These are phyloP conservation scores for Dioscorea zingiberensis DNA, from an alignment of 106 monocot species.

Conservation along the genomic window DNA sequence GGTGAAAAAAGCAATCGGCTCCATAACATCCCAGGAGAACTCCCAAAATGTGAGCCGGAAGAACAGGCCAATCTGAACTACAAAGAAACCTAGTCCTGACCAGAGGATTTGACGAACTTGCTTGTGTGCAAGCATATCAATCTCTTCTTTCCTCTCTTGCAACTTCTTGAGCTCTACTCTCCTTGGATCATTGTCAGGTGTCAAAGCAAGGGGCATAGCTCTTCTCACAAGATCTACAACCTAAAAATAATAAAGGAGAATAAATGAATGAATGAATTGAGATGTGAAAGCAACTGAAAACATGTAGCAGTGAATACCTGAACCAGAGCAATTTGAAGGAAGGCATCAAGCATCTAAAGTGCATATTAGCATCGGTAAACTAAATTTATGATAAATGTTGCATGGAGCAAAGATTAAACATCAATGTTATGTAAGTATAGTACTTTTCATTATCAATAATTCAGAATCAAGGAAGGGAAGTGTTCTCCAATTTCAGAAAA, in stretches of 20 bases:
- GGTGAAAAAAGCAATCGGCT: conserved; percentile 81
- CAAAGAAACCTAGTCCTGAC: conserved; percentile 64
- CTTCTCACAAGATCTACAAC: conserved; percentile 78
- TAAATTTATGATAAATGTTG: no score
- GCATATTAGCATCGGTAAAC: no score
- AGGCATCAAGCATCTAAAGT: no score
- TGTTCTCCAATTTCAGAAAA: no score
- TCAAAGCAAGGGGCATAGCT: conserved; percentile 66
- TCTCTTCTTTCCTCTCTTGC: conserved; percentile 65
- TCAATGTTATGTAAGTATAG: no score
- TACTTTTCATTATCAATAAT: no score
- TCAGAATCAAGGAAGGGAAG: no score
- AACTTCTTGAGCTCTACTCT: conserved; percentile 75
- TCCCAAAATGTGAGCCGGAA: conserved; percentile 97
- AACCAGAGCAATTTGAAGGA: no score
- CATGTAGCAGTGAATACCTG: neutral
- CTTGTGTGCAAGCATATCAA: conserved; percentile 73
- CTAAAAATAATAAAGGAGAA: conserved; percentile 16
- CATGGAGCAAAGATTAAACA: no score
- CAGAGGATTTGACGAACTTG: conserved; percentile 79
- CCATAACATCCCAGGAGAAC: conserved; percentile 99
- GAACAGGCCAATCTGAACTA: conserved; percentile 78
- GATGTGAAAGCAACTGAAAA: neutral
- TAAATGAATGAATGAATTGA: neutral
- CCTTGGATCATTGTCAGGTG: conserved; percentile 75